Conservation (phyloP, 192 early-diverging fungal species). For the Dimargaris xerosporica region DNA sequence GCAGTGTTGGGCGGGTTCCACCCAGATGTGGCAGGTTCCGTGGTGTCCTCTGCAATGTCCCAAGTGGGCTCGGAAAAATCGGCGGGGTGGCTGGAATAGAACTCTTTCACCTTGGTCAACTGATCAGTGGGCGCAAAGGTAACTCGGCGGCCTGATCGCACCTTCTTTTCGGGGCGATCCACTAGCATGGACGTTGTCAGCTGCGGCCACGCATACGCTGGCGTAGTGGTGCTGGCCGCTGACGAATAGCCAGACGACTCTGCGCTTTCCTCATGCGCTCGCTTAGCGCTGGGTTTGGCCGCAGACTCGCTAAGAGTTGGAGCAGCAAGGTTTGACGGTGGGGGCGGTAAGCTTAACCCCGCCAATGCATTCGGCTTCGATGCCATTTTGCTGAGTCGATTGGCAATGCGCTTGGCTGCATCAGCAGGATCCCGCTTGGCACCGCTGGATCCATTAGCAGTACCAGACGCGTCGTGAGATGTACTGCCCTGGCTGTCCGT, state of each 20-base stretch:
- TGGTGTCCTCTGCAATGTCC: too few relatives aligned
- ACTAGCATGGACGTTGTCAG: background rate
- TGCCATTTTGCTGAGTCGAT: background rate
- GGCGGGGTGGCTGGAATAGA: constrained; percentile 4
- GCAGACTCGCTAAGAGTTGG: background rate
- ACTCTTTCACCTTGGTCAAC: background rate
- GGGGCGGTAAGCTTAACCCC: background rate
- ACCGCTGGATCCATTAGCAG: background rate
- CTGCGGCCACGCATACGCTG: background rate
- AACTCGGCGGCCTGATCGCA: background rate
- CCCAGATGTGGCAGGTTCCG: background rate
- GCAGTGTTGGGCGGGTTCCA: background rate
- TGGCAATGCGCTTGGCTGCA: constrained; percentile 8
- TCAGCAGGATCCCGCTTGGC: background rate
- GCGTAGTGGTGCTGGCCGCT: background rate
- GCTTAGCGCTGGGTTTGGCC: background rate
- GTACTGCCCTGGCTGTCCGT: background rate
- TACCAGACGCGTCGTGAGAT: background rate
- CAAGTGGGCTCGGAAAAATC: constrained; percentile 6
- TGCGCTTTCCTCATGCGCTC: too few relatives aligned
- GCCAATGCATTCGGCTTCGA: background rate
- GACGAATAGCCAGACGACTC: too few relatives aligned
- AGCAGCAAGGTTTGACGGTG: background rate
- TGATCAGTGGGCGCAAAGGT: background rate
- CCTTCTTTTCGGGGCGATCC: background rate